Base-by-base conservation (phyloP, 2,329 filamentous ascomycete species). In the Cladosporium cucumerinum region DNA sequence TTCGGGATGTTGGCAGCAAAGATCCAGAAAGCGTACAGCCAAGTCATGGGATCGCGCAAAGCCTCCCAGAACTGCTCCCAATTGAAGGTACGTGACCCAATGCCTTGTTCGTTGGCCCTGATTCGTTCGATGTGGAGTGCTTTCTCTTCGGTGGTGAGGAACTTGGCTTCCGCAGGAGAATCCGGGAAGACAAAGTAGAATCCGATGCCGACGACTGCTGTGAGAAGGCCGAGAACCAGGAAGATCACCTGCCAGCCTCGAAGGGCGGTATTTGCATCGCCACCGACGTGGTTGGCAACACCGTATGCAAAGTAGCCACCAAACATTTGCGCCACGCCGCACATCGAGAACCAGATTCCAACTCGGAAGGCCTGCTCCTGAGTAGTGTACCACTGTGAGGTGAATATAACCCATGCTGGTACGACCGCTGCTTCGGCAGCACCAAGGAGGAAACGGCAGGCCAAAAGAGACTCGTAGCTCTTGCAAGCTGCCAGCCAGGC, bases 41-140 rank as follows among this genome's bases (percentile, higher is more conserved):
- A 79, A 14, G 75, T 73, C 64, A 91, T 88, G 0, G 88, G 88
- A 68, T 93, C 90, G 0, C 75, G 73, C 10, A 90, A 75, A 0
- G 86, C 82, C 67, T 86, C 84, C 67, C 78, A 79, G 69, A 86
- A 75, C 67, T 86, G 84, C 58, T 84, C 79, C 5, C 74, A 66
- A 30, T 82, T 79, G 74, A 85, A 86, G 32, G 77, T 76, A 66
- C 73, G 78, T 69, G 79, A 79, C 57, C 77, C 75, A 23, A 80
- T 72, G 68, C 78, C 78, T 6, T 78, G 80, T 66, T 78, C 76
- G 67, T 81, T 81, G 58, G 75, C 73, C 16, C 77, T 74, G 46
- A 81, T 76, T 48, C 79, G 78, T 64, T 80, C 76, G 14, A 81
- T 70, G 69, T 81, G 74, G 48, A 87, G 79, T 36, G 79, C 80